Base-by-base conservation (phyloP, 768 basidiomycete species). In the Pisolithus albus region DNA sequence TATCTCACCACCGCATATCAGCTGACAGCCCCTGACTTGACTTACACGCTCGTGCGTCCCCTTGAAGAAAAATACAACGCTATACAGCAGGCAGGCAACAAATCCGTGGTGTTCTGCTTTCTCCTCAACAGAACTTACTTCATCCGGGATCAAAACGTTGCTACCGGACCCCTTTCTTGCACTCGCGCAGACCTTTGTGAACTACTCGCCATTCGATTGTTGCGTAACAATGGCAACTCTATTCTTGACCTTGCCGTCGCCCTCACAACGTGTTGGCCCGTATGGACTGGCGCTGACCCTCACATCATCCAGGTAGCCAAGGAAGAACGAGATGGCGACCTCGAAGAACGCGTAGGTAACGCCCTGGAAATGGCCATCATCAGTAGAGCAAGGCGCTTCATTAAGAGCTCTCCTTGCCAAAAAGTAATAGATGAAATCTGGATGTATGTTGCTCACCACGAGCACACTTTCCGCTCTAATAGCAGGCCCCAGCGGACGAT, bases 321-420 rank as follows among this genome's bases (percentile, higher is more conserved):
- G 52, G 75, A 80, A 52, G 81, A 89, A 47, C 69, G 80, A 38
- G 83, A 86, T 53, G 82, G 83, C 49, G 85, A 88, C 59, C 64
- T 86, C 30, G 85, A 89, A 59, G 83, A 91, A 49, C 68, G 84
- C 50, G 83, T 92, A 1, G 93, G 94, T 5, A 96, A 93, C 61
- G 93, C 92, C 1, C 87, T 96, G 46, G 93, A 97, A 66, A 76
- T 92, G 75, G 93, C 93, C 4, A 93, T 96, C 56, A 75, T 95
- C 19, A 81, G 88, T 53, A 86, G 83, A 61, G 84, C 92, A 5
- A 93, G 91, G 61, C 73, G 82, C 18, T 96, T 97, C 69, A 92
- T 95, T 62, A 91, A 92, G 63, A 86, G 83, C 58, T 81, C 88
- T 0, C 80, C 91, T 1, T 92, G 87, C 60, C 93, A 96, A 64